Evolutionary conservation across 257 asterid genomes (phyloP), one percentile per base, ranked within the genome.

Genomic region (Salvia hispanica): DNA sequence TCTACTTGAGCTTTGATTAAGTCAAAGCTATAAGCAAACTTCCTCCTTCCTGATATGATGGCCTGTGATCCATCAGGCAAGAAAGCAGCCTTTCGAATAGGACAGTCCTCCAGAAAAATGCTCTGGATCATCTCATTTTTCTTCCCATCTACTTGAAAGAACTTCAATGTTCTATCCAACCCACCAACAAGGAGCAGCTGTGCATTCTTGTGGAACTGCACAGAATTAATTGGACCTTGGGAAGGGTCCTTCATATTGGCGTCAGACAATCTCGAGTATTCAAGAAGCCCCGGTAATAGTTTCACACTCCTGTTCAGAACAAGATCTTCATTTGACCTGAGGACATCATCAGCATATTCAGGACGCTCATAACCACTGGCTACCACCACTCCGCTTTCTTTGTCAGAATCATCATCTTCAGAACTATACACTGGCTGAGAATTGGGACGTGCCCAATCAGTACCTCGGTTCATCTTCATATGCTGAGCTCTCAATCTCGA

Each of bases 171-270:
- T 58, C 74, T 84, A 71, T 94, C 97, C 68, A 91, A 69, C 11
- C 96, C 97, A 71, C 95, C 99, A 76, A 84, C 84, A 37, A 94
- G 97, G 12, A 94, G 95, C 80, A 94, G 76, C 79, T 94, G 96
- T 0, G 85, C 81, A 54, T 94, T 91, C 72, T 83, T 86, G 71
- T 94, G 99, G 79, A 94, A 94, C 80, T 94, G 83, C n/a, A 91
- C 97, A 8, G 97, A 86, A 69, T 87, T 88, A 51, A 94, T 61
- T 0, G 87, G 85, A 66, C 82, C 88, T 4, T 74, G 82, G 1
- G 91, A 83, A 63, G 87, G 87, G 58, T 87, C 92, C 63, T 81
- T 84, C 74, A 72, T 70, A 71, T 88, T 91, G 16, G 92, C 99
- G 84, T 94, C 95, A 25, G 77, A 83, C 75, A 94, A 72, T 65